Percentiles rank a stretch among this genome's conserved stretches.
Evolutionary conservation across 139 green algal genomes (phyloP).

Genomic region (Pleodorina starrii): DNA sequence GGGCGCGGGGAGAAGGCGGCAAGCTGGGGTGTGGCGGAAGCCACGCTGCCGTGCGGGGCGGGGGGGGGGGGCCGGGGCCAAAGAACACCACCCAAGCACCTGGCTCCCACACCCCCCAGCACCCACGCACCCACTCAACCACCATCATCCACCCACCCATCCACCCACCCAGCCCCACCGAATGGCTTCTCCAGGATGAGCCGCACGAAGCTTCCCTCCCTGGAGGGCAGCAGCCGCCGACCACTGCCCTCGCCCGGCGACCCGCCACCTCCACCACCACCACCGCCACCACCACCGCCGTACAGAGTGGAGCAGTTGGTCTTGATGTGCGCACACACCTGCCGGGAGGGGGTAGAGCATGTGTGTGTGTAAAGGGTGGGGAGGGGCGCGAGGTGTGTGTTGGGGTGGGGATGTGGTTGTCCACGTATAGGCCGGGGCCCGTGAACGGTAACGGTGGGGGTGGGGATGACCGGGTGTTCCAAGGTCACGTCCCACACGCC

Average conservation of each 20-base stretch:
- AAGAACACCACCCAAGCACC: too few relatives aligned
- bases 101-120: neutral
- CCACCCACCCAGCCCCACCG: constrained; percentile 19
- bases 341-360: neutral
- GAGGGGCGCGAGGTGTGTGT: too few relatives aligned
- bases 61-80: too few relatives aligned
- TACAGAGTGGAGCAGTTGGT: constrained; percentile 19
- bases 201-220: constrained; percentile 66
- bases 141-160: neutral
- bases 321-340: constrained; percentile 46
- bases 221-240: neutral
- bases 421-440: too few relatives aligned
- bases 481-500: too few relatives aligned
- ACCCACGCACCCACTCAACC: neutral
- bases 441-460: neutral
- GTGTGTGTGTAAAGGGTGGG: constrained; percentile 12
- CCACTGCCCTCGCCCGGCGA: too few relatives aligned
- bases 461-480: too few relatives aligned
- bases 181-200: constrained; percentile 94
- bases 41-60: too few relatives aligned
- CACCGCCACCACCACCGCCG: neutral
- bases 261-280: neutral
- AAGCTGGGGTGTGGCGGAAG: too few relatives aligned
- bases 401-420: neutral
- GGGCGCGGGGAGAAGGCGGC: too few relatives aligned